Conservation (phyloP, 352 stramenopile genomes). For the Pythium dissotocum region DNA sequence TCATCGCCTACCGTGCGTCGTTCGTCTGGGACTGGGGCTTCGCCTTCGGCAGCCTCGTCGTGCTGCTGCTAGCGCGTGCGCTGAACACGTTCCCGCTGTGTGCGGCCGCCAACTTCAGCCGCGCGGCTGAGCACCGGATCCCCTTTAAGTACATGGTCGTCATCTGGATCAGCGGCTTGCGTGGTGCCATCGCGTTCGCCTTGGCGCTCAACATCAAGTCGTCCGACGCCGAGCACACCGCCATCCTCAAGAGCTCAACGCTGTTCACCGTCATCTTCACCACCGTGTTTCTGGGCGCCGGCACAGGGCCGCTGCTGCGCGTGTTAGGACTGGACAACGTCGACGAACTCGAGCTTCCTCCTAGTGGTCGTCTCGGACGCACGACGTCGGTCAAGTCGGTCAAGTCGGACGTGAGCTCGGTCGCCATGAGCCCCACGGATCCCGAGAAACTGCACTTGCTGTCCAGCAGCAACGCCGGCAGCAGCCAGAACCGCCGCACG, state of each 20-base stretch:
- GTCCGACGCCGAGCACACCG: constrained; percentile 30
- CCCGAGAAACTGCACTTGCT: constrained; percentile 10
- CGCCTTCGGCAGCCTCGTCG: constrained; percentile 29
- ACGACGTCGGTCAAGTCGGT: too few species aligned
- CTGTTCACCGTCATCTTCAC: constrained; percentile 63
- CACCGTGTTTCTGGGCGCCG: constrained; percentile 45
- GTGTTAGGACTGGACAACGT: constrained; percentile 26
- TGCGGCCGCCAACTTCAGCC: constrained; percentile 47
- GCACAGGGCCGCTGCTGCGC: constrained; percentile 41
- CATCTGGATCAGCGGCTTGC: constrained; percentile 92
- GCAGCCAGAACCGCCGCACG: background rate
- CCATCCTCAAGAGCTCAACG: constrained; percentile 51
- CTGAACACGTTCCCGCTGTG: constrained; percentile 82
- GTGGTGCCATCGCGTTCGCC: constrained; percentile 92
- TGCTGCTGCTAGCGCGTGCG: constrained; percentile 50
- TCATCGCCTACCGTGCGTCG: constrained; percentile 57
- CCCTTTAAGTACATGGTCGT: constrained; percentile 67
- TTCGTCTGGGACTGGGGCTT: constrained; percentile 78
- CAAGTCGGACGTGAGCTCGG: background rate
- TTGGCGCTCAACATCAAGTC: constrained; percentile 69
- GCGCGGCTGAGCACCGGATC: constrained; percentile 39
- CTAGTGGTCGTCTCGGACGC: too few species aligned
- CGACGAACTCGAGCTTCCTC: background rate
- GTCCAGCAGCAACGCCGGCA: background rate
- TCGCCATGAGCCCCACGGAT: background rate